These are phyloP conservation scores for Hyaloscypha hepaticicola DNA, from an alignment of 495 filamentous ascomycete genomes.

Conservation along the genomic window DNA sequence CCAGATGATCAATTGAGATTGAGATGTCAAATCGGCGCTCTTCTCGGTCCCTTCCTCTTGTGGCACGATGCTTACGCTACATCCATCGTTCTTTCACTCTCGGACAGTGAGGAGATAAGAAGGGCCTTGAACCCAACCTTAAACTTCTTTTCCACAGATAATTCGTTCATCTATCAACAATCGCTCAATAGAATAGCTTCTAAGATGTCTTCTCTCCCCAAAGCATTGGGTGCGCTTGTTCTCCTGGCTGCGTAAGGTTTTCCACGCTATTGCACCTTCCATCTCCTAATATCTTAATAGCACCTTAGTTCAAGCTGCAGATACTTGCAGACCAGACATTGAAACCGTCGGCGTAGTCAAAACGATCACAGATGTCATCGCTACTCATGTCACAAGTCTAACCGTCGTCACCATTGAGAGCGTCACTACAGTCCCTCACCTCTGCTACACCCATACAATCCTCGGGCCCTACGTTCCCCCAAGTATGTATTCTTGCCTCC, in stretches of 20 bases:
- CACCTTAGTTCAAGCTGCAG: neutral
- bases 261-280: neutral
- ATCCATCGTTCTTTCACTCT: neutral
- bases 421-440: neutral
- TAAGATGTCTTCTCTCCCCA: neutral
- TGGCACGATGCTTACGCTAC: neutral
- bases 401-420: neutral
- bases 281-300: neutral
- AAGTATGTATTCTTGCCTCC: neutral
- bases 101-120: neutral
- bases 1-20: neutral
- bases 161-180: neutral
- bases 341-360: neutral
- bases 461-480: neutral
- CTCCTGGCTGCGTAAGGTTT: neutral
- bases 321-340: neutral
- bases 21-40: neutral
- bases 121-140: neutral
- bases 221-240: neutral
- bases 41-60: neutral
- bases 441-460: constrained; percentile 2
- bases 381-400: neutral
- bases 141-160: neutral
- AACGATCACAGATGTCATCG: neutral
- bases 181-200: neutral